Percentiles rank a stretch among this genome's conserved stretches.
Conservation (phyloP, 345 rosid genomes). For the Moringa oleifera region DNA sequence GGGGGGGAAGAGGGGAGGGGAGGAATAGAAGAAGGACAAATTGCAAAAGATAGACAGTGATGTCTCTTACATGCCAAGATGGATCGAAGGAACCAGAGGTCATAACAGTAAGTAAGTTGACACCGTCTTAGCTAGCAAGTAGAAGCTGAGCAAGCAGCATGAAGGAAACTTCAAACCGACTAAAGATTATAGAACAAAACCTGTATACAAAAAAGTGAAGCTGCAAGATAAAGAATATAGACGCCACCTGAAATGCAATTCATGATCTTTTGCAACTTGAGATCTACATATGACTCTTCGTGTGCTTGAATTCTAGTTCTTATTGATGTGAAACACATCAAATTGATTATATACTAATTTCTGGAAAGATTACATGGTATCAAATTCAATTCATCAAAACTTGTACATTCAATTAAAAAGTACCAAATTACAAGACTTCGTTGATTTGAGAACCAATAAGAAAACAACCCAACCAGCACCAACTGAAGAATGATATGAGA, state of each 20-base stretch:
- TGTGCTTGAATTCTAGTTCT: background rate
- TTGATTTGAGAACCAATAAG: constrained; percentile 12
- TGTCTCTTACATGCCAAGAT: background rate
- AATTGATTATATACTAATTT: background rate
- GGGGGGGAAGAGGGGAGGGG: too few relatives aligned
- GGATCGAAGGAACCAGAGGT: background rate
- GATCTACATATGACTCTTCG: background rate
- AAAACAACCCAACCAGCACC: constrained; percentile 19
- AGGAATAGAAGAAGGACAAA: background rate
- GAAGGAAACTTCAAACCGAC: background rate
- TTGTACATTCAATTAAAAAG: constrained; percentile 21
- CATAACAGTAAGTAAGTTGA: background rate
- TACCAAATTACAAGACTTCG: constrained; percentile 20
- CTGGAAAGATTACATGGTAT: background rate
- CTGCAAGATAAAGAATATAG: too few relatives aligned
- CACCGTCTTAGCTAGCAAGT: background rate
- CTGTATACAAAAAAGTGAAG: background rate
- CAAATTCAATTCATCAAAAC: constrained; percentile 7
- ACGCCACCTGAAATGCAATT: too few relatives aligned
- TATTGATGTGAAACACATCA: background rate
- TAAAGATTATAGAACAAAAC: too few relatives aligned
- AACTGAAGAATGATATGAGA: constrained; percentile 15
- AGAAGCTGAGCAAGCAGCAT: background rate
- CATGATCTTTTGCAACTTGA: background rate
- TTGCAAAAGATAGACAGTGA: background rate